Base-by-base conservation (phyloP, 768 basidiomycete genomes). In the Gymnopilus junonius region DNA sequence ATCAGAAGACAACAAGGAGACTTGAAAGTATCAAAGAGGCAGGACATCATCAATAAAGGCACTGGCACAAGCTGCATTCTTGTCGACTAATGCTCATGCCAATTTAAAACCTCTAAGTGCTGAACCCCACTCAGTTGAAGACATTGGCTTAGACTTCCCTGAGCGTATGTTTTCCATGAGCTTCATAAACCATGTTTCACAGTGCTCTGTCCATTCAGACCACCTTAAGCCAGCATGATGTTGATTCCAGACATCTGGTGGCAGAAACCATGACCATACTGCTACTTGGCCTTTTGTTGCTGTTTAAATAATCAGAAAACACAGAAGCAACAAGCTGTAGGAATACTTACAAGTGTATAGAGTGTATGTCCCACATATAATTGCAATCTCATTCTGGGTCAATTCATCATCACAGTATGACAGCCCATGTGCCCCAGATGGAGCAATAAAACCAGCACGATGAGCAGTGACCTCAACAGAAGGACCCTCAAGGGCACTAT, bases 331-430 rank as follows among this genome's bases (percentile, higher is more conserved):
- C 4, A 55, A 55, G n/a, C 14, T 34, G 15, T 35, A 25, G 12
- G 31, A 55, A n/a, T 6, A 15, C 55, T 59, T 48, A 59, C 66
- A 42, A 7, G 56, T 64, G 23, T 58, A 56, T 10, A 64, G 29
- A 10, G 8, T 8, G 11, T 34, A 34, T 34, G 32, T 34, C 32
- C 32, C 3, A 3, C 32, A 34, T 8, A 34, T 34, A 34, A 34
- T 34, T 11, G 11, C 11, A 34, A 34, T 34, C 32, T 34, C 32
- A 34, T 34, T 34, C n/a, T 62, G 40, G 7, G 35, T 62, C 17
- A 67, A 51, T n/a, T 55, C 46, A 31, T 67, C 63, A 32, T 67
- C 63, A 21, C 63, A 61, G 23, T 59, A 67, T 11, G 20, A 21
- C 14, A 42, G 15, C 14, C 48, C 48, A 15, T 48, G 6, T 14